phyloP scores from a whole-genome alignment of 2,329 filamentous ascomycete species.

The Colletotrichum orchidophilum region DNA sequence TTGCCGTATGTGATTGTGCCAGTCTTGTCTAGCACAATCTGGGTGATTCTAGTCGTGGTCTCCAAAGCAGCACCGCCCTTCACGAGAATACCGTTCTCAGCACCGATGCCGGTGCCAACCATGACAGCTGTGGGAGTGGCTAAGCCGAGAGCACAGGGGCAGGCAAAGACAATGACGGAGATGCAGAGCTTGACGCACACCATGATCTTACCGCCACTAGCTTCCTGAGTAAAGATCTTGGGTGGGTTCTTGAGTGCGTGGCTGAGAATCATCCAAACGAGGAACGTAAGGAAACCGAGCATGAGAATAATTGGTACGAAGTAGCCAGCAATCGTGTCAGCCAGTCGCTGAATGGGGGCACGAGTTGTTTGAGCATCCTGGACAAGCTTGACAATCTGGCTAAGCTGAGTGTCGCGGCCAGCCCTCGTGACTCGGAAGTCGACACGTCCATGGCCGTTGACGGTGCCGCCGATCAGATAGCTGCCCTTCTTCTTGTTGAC shows the following conservation, averaged over 20 bases:
- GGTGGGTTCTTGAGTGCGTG: conserved; percentile 87
- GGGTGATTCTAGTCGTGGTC: conserved; percentile 87
- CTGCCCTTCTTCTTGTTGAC: conserved; percentile 87
- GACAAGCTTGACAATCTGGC: conserved; percentile 97
- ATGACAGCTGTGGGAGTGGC: conserved; percentile 97
- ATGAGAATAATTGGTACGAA: conserved; percentile 91
- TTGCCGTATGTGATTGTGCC: conserved; percentile 94
- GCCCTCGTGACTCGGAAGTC: conserved; percentile 94
- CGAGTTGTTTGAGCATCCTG: conserved; percentile 95
- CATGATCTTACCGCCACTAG: conserved; percentile 92
- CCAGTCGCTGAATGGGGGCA: conserved; percentile 92
- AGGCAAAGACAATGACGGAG: conserved; percentile 97
- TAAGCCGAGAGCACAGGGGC: conserved; percentile 94
- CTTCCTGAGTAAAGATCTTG: conserved; percentile 81
- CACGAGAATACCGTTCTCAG: conserved; percentile 95
- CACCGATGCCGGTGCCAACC: conserved; percentile 97
- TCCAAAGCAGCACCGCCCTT: conserved; percentile 95
- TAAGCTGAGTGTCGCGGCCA: conserved; percentile 94
- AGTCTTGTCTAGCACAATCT: conserved; percentile 95
- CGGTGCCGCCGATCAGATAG: conserved; percentile 88
- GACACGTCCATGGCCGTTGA: conserved; percentile 90
- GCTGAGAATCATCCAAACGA: conserved; percentile 93
- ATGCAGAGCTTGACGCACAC: conserved; percentile 98
- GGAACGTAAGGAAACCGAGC: conserved; percentile 85
- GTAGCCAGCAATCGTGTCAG: conserved; percentile 89